Evolutionary conservation across 805 yeast genomes (phyloP).

Genomic region (Teunomyces aglyptinius): DNA sequence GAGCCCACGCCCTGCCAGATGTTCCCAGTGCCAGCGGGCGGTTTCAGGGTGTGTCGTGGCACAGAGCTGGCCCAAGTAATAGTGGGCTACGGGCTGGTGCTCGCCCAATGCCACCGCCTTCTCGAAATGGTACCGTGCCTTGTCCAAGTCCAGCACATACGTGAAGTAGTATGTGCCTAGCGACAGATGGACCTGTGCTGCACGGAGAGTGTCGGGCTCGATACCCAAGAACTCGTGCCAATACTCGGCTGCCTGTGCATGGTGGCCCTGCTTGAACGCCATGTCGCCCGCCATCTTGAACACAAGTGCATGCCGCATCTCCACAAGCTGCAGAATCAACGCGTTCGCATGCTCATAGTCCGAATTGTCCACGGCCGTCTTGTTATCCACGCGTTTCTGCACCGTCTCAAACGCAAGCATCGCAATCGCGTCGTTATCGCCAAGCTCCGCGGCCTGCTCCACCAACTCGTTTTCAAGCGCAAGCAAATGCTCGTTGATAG

Average conservation of each 20-base stretch:
- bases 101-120: slow-evolving; percentile 62
- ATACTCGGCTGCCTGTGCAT: slow-evolving; percentile 55
- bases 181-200: slow-evolving; percentile 71
- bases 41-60: slow-evolving; percentile 59
- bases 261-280: slow-evolving; percentile 49
- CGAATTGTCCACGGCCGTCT: slow-evolving; percentile 35
- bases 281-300: slow-evolving; percentile 79
- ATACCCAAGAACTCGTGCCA: slow-evolving; percentile 57
- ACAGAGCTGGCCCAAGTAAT: slow-evolving; percentile 69
- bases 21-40: slow-evolving; percentile 71
- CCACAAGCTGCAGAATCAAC: slow-evolving; percentile 56
- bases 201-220: slow-evolving; percentile 56
- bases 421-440: slow-evolving; percentile 78
- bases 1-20: slow-evolving; percentile 75
- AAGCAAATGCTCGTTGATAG: slow-evolving; percentile 54
- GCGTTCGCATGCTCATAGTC: slow-evolving; percentile 64
- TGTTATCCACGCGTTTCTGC: slow-evolving; percentile 18
- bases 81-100: slow-evolving; percentile 69
- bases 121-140: slow-evolving; percentile 59
- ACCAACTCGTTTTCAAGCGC: slow-evolving; percentile 68
- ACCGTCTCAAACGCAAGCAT: slow-evolving; percentile 68
- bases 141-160: slow-evolving; percentile 35
- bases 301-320: slow-evolving; percentile 67
- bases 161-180: slow-evolving; percentile 61
- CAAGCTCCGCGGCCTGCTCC: slow-evolving; percentile 82